phyloP scores from a whole-genome alignment of 768 basidiomycete species.

The Tricholoma saponaceum region DNA sequence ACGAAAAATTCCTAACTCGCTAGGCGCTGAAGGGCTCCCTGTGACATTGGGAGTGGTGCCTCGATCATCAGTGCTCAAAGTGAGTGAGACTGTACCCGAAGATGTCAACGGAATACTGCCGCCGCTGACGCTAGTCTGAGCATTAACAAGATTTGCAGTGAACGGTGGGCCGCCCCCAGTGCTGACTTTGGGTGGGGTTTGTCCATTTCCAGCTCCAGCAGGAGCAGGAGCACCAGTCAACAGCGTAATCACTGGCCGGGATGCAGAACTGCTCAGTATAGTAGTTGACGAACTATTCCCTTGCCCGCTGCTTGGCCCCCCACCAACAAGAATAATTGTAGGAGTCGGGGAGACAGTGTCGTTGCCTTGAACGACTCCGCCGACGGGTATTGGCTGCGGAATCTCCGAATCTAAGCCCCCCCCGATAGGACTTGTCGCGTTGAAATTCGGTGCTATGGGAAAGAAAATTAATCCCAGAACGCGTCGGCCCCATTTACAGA shows the following conservation, averaged over 20 bases:
- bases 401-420: not conserved
- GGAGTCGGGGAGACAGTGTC: not conserved
- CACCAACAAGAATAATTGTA: not conserved
- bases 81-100: not conserved
- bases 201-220: not conserved
- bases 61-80: not conserved
- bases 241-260: not conserved
- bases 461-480: not conserved
- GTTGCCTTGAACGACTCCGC: not conserved
- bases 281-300: not conserved
- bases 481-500: not conserved
- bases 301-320: not conserved
- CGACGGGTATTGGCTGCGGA: no score
- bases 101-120: not conserved
- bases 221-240: not conserved
- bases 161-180: not conserved
- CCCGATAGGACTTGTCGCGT: not conserved
- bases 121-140: not conserved
- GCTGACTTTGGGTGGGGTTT: not conserved
- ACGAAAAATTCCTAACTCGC: not conserved
- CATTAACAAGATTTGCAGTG: not conserved
- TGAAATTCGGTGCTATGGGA: not conserved
- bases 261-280: not conserved
- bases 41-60: not conserved
- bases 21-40: not conserved